Percentiles rank a stretch among this genome's conserved stretches.
Conservation (phyloP, 805 yeast species). For the Myxozyma geophila region DNA sequence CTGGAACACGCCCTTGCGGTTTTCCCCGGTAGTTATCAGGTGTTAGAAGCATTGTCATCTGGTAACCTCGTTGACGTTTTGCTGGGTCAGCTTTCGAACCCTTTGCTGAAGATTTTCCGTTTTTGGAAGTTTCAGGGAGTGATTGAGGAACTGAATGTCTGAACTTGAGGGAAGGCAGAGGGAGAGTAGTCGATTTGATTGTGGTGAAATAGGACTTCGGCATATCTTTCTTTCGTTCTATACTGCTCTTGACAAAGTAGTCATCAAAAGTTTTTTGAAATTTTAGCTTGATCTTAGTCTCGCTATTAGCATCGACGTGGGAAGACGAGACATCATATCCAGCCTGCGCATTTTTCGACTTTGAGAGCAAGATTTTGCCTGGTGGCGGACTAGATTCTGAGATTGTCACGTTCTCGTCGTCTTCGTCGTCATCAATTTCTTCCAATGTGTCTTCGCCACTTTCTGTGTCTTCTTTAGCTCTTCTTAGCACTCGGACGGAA, state of each 20-base stretch:
- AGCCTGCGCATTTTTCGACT: neutral
- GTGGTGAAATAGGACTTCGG: neutral
- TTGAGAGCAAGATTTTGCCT: slow-evolving; percentile 8
- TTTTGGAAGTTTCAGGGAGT: neutral
- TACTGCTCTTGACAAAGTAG: slow-evolving; percentile 21
- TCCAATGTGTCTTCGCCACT: neutral
- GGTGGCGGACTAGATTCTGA: slow-evolving; percentile 2
- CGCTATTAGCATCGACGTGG: slow-evolving; percentile 13
- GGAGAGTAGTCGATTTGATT: neutral
- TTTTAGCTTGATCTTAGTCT: slow-evolving; percentile 23
- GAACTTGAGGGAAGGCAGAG: slow-evolving; percentile 8
- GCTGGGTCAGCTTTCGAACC: neutral
- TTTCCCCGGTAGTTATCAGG: neutral
- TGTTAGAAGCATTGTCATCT: slow-evolving; percentile 11
- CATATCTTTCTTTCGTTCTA: slow-evolving; percentile 8
- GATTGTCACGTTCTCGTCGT: neutral
- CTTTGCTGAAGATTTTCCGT: neutral
- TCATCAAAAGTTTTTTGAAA: slow-evolving; percentile 29
- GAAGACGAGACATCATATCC: neutral
- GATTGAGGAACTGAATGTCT: neutral
- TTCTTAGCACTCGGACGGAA: neutral
- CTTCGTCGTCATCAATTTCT: neutral
- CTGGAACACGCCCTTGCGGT: slow-evolving; percentile 7
- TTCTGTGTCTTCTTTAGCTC: neutral
- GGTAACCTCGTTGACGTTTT: neutral